These are phyloP conservation scores for Effrenium voratum DNA, from an alignment of 73 alveolate genomes.

Conservation along the genomic window DNA sequence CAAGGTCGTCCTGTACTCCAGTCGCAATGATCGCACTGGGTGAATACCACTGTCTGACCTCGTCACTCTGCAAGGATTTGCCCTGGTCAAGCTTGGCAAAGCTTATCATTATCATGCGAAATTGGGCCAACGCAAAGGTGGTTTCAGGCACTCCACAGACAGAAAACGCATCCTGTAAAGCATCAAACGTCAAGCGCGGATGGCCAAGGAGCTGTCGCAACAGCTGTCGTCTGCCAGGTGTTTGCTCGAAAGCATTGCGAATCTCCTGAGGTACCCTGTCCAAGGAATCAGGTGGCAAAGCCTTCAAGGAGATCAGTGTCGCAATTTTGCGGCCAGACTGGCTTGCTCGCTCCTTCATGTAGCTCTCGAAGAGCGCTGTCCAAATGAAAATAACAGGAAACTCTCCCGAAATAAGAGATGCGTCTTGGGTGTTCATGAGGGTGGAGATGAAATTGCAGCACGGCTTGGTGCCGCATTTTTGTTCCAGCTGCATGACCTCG, in stretches of 20 bases:
- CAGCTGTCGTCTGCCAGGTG: background rate
- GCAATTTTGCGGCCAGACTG: background rate
- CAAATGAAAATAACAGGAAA: background rate
- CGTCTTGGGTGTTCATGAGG: slow-evolving; percentile 3
- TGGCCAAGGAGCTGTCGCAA: too few relatives aligned
- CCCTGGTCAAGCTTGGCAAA: background rate
- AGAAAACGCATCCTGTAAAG: background rate
- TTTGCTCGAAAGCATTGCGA: background rate
- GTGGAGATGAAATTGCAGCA: background rate
- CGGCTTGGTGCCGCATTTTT: background rate
- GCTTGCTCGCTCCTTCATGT: background rate
- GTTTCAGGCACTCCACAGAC: background rate
- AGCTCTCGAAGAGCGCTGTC: background rate
- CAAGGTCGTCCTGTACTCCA: background rate
- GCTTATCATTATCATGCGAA: background rate
- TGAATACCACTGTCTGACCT: background rate
- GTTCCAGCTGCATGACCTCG: background rate
- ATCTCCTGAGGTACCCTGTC: background rate
- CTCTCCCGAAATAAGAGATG: background rate
- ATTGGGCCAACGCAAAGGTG: background rate
- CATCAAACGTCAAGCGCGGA: background rate
- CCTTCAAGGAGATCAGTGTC: background rate
- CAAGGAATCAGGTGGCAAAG: background rate
- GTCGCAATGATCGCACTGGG: background rate
- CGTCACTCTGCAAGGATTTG: background rate